Evolutionary conservation across 768 basidiomycete genomes (phyloP).

Genomic region (Leccinum boreale): DNA sequence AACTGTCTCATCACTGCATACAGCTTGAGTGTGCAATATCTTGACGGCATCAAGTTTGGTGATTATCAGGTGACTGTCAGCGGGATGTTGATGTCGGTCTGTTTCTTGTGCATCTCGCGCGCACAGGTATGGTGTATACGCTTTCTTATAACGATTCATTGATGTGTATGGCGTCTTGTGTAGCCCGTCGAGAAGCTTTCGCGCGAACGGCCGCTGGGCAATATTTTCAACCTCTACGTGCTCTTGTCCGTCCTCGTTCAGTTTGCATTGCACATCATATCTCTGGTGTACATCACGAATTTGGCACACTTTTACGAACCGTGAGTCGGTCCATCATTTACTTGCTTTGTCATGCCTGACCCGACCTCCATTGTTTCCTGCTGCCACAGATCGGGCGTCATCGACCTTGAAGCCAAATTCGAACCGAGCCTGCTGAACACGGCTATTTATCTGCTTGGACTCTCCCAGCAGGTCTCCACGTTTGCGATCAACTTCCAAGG

Average conservation of each 20-base stretch:
- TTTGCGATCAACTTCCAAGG: conserved; percentile 99
- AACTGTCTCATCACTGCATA: conserved; percentile 99
- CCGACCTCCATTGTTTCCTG: neutral
- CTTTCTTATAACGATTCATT: neutral
- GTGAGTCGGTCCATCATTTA: conserved; percentile 42
- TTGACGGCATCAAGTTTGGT: conserved; percentile 99
- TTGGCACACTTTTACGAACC: conserved; percentile 75
- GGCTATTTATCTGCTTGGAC: conserved; percentile 90
- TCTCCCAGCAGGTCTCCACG: conserved; percentile 97
- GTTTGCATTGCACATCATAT: conserved; percentile 89
- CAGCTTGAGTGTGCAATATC: conserved; percentile 93
- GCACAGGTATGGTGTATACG: conserved; percentile 69
- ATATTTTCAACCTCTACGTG: conserved; percentile 97
- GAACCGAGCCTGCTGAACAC: conserved; percentile 94
- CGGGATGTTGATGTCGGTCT: conserved; percentile 91
- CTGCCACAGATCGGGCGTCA: conserved; percentile 54
- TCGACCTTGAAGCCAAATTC: conserved; percentile 96
- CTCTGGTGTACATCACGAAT: conserved; percentile 90
- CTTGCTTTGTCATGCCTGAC: neutral
- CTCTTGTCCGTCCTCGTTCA: conserved; percentile 88
- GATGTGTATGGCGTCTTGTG: conserved; percentile 36
- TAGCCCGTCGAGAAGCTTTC: conserved; percentile 97
- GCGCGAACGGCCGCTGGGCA: conserved; percentile 86
- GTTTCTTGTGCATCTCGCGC: conserved; percentile 96
- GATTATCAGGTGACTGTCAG: conserved; percentile 98